Percentiles rank a stretch among this genome's conserved stretches.
phyloP scores from a whole-genome alignment of 495 filamentous ascomycete genomes.

The Rhizodiscina lignyota region DNA sequence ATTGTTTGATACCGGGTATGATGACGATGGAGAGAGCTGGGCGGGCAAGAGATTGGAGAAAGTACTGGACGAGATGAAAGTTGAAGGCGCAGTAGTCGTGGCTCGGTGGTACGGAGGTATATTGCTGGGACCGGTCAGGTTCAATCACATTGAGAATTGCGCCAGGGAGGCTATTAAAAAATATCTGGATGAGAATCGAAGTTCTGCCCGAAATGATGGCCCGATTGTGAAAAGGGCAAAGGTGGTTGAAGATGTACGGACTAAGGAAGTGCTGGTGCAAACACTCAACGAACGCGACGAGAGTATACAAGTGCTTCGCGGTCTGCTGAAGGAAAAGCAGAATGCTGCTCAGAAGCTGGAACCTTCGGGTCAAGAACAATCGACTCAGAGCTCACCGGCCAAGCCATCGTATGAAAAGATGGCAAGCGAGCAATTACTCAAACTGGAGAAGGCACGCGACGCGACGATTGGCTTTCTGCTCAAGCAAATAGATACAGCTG shows the following conservation, averaged over 20 bases:
- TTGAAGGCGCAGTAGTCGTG: constrained; percentile 25
- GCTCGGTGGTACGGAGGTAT: constrained; percentile 31
- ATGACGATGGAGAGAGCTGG: constrained; percentile 30
- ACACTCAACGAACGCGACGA: constrained; percentile 20
- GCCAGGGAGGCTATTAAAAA: constrained; percentile 21
- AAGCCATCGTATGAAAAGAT: constrained; percentile 20
- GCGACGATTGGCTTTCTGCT: constrained; percentile 26
- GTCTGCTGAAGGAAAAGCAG: constrained; percentile 21
- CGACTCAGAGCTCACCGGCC: constrained; percentile 3
- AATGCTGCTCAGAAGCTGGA: constrained; percentile 1
- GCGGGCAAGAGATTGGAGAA: constrained; percentile 22
- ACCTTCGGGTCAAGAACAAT: constrained; percentile 3
- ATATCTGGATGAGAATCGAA: constrained; percentile 14
- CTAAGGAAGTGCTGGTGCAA: constrained; percentile 13
- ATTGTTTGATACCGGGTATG: constrained; percentile 15
- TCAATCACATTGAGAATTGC: constrained; percentile 24
- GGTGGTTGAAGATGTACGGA: constrained; percentile 17
- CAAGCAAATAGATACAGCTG: constrained; percentile 25
- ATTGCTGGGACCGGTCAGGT: constrained; percentile 27
- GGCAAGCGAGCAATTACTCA: constrained; percentile 16
- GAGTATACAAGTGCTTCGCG: constrained; percentile 22
- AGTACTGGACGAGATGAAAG: constrained; percentile 19
- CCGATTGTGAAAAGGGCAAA: constrained; percentile 14
- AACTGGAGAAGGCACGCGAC: constrained; percentile 26
- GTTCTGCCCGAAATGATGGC: too few species aligned